Evolutionary conservation across 495 filamentous ascomycete genomes (phyloP).

Genomic region (Podospora conica): DNA sequence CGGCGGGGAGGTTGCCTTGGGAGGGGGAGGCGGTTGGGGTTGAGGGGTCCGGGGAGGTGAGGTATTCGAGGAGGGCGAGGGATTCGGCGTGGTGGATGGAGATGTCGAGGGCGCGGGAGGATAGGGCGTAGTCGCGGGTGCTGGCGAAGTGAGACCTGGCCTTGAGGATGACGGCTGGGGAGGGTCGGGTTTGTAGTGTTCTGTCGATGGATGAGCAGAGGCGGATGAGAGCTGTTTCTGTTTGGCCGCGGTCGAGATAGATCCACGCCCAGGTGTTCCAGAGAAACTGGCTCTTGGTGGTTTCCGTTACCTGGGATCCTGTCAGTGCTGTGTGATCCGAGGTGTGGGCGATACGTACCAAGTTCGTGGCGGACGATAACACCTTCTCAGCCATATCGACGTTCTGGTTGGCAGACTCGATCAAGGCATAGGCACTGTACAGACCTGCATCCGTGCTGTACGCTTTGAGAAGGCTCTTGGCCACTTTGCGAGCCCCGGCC

Average conservation of each 20-base stretch:
- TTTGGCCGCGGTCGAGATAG: conserved; percentile 46
- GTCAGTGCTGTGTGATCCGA: background rate
- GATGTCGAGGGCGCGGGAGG: conserved; percentile 34
- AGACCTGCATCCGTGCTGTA: conserved; percentile 58
- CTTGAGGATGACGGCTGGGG: conserved; percentile 47
- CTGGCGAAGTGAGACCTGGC: conserved; percentile 51
- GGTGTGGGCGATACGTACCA: conserved; percentile 4
- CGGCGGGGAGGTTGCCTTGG: conserved; percentile 57
- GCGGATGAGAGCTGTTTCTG: conserved; percentile 20
- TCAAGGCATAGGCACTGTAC: conserved; percentile 72
- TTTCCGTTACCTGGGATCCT: conserved; percentile 6
- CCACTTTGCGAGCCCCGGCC: conserved; percentile 57
- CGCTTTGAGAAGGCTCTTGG: conserved; percentile 65
- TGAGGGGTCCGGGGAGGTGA: conserved; percentile 32
- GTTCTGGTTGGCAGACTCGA: conserved; percentile 57
- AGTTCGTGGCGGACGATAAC: conserved; percentile 50
- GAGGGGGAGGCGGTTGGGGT: background rate
- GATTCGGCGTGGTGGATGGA: conserved; percentile 54
- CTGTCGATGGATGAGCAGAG: conserved; percentile 28
- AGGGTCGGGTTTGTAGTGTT: conserved; percentile 12
- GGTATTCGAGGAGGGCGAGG: conserved; percentile 58
- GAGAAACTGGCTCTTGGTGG: conserved; percentile 45
- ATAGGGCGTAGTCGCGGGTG: conserved; percentile 51
- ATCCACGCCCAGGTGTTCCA: conserved; percentile 73
- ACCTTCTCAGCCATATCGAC: conserved; percentile 52